phyloP scores from a whole-genome alignment of 106 monocot genomes.

The Chionographis japonica region DNA sequence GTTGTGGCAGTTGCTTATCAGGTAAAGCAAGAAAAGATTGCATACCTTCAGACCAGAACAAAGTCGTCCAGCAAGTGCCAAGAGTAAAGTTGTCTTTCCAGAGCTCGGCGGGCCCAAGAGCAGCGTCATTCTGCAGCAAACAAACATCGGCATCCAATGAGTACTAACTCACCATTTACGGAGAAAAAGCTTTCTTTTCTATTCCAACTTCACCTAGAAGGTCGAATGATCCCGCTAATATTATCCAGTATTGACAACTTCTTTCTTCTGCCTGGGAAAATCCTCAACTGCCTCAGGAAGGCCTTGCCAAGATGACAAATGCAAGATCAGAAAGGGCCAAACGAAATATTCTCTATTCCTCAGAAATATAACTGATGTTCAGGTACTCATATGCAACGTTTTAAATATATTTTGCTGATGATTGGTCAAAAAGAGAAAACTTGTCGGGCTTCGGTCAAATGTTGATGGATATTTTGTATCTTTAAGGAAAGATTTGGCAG shows the following conservation, averaged over 20 bases:
- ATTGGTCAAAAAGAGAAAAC: too few relatives aligned
- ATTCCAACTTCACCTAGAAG: conserved; percentile 57
- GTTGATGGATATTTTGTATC: too few relatives aligned
- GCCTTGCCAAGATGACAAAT: conserved; percentile 48
- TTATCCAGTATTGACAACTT: conserved; percentile 82
- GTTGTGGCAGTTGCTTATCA: too few relatives aligned
- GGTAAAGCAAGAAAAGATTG: neutral
- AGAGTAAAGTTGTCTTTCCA: conserved; percentile 93
- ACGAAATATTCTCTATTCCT: neutral
- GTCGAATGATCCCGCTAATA: conserved; percentile 78
- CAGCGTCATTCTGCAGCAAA: conserved; percentile 80
- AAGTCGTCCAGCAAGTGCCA: conserved; percentile 93
- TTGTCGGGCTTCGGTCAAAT: too few relatives aligned
- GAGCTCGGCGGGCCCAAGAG: conserved; percentile 97
- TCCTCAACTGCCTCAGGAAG: conserved; percentile 69
- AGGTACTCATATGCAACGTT: too few relatives aligned
- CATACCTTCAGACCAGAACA: conserved; percentile 63
- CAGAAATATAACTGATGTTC: neutral
- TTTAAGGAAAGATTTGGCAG: too few relatives aligned
- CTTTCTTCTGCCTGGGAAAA: conserved; percentile 72
- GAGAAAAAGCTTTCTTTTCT: neutral
- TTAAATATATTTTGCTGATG: too few relatives aligned
- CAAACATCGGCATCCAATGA: conserved; percentile 4
- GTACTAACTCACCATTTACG: neutral
- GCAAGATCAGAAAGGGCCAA: conserved; percentile 17